phyloP scores from a whole-genome alignment of 768 basidiomycete genomes.

The Sarcomyxa edulis region DNA sequence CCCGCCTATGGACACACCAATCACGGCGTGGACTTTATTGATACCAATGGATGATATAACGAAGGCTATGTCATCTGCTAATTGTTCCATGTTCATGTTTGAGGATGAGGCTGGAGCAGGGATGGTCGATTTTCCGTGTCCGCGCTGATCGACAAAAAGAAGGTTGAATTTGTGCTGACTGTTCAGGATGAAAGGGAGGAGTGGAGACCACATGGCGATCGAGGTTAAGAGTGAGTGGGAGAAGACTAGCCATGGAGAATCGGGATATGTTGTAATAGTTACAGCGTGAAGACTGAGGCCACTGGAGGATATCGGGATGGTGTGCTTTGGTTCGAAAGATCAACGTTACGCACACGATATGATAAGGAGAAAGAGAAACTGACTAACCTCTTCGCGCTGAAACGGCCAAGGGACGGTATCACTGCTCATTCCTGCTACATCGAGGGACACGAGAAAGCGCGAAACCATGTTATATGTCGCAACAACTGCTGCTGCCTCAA shows the following conservation, averaged over 20 bases:
- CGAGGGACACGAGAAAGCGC: constrained; percentile 55
- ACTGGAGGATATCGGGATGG: constrained; percentile 29
- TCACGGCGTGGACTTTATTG: constrained; percentile 33
- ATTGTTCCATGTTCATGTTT: constrained; percentile 34
- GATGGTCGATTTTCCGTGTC: constrained; percentile 42
- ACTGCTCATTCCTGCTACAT: constrained; percentile 51
- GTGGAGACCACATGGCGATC: constrained; percentile 40
- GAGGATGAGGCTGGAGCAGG: constrained; percentile 12
- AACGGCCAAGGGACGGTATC: constrained; percentile 44
- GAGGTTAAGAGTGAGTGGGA: constrained; percentile 47
- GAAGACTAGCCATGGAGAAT: constrained; percentile 47
- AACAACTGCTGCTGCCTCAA: constrained; percentile 49
- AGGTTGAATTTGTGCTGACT: constrained; percentile 33
- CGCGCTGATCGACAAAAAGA: constrained; percentile 45
- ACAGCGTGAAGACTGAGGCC: constrained; percentile 35
- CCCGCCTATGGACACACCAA: constrained; percentile 53
- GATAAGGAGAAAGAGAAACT: neutral
- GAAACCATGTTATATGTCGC: constrained; percentile 68
- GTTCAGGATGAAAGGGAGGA: constrained; percentile 26
- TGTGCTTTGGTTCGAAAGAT: constrained; percentile 24
- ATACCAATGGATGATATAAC: constrained; percentile 31
- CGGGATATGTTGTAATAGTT: constrained; percentile 30
- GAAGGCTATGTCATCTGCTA: constrained; percentile 38
- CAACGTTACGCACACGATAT: neutral
- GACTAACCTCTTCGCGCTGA: constrained; percentile 35